Base-by-base conservation (phyloP, 2,329 filamentous ascomycete genomes). In the Diaporthe sp. region DNA sequence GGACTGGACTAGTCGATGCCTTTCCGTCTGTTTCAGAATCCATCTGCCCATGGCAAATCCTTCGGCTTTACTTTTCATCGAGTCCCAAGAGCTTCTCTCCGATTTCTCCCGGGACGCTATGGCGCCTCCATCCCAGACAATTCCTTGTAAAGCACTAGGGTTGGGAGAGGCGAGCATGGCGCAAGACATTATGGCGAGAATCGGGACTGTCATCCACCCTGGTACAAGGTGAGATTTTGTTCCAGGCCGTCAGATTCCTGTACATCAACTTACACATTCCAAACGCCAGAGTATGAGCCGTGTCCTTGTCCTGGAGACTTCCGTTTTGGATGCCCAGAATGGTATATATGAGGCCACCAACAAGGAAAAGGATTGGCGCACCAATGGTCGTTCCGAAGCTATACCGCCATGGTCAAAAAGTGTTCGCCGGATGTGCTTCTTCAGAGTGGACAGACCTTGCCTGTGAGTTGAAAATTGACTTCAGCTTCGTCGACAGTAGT, bases 161-260 rank as follows among this genome's bases (percentile, higher is more conserved):
- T 79, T 81, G 39, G 81, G 82, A 15, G 81, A 77, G 15, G 82
- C 82, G 3, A 83, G 78, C 81, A 83, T 82, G 42, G 81, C 81
- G 65, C 81, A 82, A 3, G 82, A 81, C 2, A 82, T 78, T 12
- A 82, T 82, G 55, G 82, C 82, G 4, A 83, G 79, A 39, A 81
- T 80, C 1, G 82, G 81, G 53, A 83, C 81, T 13, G 82, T 81
- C 81, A 83, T 83, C 81, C 81, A 83, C 82, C 82, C 82, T 82
- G 37, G 9, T 6, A 44, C 2, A 20, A 17, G 17, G 22, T 60
- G 22, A 75, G 65, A 34, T 12, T 4, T 34, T 2, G 5, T 6
- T 17, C 37, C 8, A 57, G 10, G 4, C 22, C 6, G 34, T 15
- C 13, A 44, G 60, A 3, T 7, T 31, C 3, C 8, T 31, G 42